These are phyloP conservation scores for Didymella keratinophila DNA, from an alignment of 2,329 filamentous ascomycete genomes.

Conservation along the genomic window DNA sequence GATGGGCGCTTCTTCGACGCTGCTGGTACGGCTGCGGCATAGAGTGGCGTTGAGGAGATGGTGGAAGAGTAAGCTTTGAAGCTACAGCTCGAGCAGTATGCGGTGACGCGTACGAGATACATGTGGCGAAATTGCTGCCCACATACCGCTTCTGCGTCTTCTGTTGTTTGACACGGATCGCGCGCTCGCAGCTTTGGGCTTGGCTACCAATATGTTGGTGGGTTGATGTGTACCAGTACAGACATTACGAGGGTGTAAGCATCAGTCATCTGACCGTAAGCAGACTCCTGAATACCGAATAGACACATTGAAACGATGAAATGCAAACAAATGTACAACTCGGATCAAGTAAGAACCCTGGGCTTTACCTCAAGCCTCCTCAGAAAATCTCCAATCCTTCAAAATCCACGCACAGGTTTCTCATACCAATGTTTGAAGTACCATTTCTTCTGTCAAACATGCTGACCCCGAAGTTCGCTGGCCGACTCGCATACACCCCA, in stretches of 20 bases:
- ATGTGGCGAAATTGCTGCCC: not conserved
- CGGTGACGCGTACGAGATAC: not conserved
- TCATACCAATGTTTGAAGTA: constrained; percentile 33
- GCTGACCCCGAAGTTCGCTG: constrained; percentile 56
- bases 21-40: not conserved
- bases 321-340: not conserved
- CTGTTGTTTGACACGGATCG: not conserved
- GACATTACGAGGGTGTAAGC: not conserved
- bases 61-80: not conserved
- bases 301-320: not conserved
- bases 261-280: not conserved
- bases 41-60: not conserved
- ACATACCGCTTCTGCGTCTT: not conserved
- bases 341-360: not conserved
- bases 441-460: constrained; percentile 46
- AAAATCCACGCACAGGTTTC: constrained; percentile 53
- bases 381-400: constrained; percentile 53
- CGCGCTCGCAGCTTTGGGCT: not conserved
- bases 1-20: not conserved
- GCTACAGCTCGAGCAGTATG: not conserved
- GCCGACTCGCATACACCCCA: constrained; percentile 66
- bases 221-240: not conserved
- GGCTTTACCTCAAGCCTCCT: not conserved
- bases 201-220: not conserved
- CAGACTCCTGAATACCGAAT: constrained; percentile 4